Base-by-base conservation (phyloP, 1,284 basidiomycete species). In the Tilletiaria anomala region DNA sequence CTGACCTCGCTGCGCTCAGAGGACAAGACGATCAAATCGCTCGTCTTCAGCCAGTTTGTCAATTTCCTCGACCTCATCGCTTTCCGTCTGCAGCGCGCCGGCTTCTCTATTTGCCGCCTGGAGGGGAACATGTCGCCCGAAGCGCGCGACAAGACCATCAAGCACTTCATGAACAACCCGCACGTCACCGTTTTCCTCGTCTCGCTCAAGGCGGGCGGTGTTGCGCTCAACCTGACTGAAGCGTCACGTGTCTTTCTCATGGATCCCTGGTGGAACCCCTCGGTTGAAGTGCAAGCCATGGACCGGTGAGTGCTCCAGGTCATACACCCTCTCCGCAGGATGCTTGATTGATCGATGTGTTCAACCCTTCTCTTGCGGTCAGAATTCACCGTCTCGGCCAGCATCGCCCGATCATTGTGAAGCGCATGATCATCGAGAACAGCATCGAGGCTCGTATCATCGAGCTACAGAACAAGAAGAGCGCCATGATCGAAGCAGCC, bases 61-160 rank as follows among this genome's bases (percentile, higher is more conserved):
- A 86, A 82, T 68, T 71, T 70, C 48, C 54, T 73, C 22, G 75
- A 96, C 65, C 71, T 97, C 43, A 88, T 96, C 58, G 88, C 88
- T 3, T 93, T 82, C 68, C 75, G 93, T 42, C 71, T 99, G 45
- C 87, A 94, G 67, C 79, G 79, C 43, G 85, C 88, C 32, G 91
- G 91, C 0, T 71, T 69, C 58, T 67, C 89, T 79, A 78, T 93
- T 43, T 96, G 88, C 63, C 81, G 93, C 31, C 72, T 97, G 35
- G 87, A 96, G 68, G 93, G 93, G 39, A 86, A 83, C 16, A 97
- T 99, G 91, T 82, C 81, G 16, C 91, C 91, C 14, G 83, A 91
- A 64, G 88, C 89, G 42, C 78, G 91, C 53, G 85, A 96, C 69
- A 82, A 84, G 18, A 93, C 88, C 5, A 91, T 93, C 63, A 79